A percentile compares a stretch with the other conserved stretches of the same genome.
Conservation (phyloP, 192 early-diverging fungal species). For the Linnemannia elongata region DNA sequence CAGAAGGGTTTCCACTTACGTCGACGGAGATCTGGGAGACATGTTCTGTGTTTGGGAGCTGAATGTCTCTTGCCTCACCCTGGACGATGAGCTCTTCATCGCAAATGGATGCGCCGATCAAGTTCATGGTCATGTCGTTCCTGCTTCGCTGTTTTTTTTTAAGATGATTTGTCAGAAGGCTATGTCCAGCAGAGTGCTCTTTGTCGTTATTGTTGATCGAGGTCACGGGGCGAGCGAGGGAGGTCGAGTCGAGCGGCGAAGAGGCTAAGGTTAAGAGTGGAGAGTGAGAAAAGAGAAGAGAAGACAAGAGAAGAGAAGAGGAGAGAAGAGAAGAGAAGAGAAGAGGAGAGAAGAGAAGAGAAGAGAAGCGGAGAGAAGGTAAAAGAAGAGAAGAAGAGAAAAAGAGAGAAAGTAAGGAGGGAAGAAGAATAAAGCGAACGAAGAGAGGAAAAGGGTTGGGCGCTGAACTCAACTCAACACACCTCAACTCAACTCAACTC, state of each 20-base stretch:
- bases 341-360: neutral
- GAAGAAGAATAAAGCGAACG: too few species aligned
- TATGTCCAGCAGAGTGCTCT: neutral
- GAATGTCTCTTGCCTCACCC: constrained; percentile 81
- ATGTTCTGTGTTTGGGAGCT: constrained; percentile 86
- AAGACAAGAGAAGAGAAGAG: neutral
- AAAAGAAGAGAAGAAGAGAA: too few species aligned
- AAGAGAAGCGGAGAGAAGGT: too few species aligned
- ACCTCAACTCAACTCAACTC: too few species aligned
- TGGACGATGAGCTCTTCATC: constrained; percentile 61
- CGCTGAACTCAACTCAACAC: neutral
- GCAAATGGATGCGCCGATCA: constrained; percentile 66
- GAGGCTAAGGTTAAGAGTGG: neutral
- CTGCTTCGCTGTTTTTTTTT: neutral
- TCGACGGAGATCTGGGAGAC: constrained; percentile 93
- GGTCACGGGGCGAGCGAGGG: neutral
- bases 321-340: neutral
- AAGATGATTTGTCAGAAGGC: neutral
- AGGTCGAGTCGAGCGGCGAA: neutral
- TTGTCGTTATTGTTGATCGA: neutral
- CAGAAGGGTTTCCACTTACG: constrained; percentile 59
- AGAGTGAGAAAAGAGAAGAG: neutral
- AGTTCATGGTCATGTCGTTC: constrained; percentile 61
- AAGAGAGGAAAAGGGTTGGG: constrained; percentile 6
- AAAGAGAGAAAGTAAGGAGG: too few species aligned